Percentiles rank a stretch among this genome's conserved stretches.
Evolutionary conservation across 371 early-diverging fungal species (phyloP).

Genomic region (Mucor racemosus): DNA sequence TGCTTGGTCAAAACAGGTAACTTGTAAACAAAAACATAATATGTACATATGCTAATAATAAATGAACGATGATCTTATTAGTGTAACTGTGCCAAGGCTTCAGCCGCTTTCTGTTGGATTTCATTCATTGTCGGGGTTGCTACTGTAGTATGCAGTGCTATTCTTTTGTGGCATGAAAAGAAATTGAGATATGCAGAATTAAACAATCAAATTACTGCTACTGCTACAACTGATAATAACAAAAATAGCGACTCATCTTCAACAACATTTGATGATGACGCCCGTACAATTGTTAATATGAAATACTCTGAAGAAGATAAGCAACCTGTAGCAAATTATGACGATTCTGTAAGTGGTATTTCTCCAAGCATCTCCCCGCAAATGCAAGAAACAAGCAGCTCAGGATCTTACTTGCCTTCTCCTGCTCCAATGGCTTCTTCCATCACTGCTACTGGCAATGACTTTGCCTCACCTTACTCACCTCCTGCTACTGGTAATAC

Average conservation of each 20-base stretch:
- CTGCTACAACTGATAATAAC: background rate
- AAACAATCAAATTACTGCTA: background rate
- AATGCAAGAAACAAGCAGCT: background rate
- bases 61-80: slow-evolving; percentile 6
- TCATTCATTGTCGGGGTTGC: slow-evolving; percentile 24
- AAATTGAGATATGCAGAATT: slow-evolving; percentile 18
- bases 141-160: slow-evolving; percentile 12
- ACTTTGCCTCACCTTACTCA: background rate
- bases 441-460: background rate
- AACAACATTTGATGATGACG: slow-evolving; percentile 1
- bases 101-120: slow-evolving; percentile 27
- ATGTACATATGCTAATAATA: background rate
- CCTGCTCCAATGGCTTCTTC: background rate
- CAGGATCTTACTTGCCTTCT: background rate
- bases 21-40: slow-evolving; percentile 13
- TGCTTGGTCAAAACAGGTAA: slow-evolving; percentile 52
- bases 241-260: background rate
- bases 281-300: slow-evolving; percentile 13
- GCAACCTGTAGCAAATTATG: background rate
- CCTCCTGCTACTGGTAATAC: background rate
- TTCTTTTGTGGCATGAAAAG: slow-evolving; percentile 35
- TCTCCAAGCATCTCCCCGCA: background rate
- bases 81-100: slow-evolving; percentile 35
- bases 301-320: slow-evolving; percentile 15
- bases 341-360: background rate